Evolutionary conservation across 352 stramenopile genomes (phyloP).

Genomic region (Globisporangium sylvaticum): DNA sequence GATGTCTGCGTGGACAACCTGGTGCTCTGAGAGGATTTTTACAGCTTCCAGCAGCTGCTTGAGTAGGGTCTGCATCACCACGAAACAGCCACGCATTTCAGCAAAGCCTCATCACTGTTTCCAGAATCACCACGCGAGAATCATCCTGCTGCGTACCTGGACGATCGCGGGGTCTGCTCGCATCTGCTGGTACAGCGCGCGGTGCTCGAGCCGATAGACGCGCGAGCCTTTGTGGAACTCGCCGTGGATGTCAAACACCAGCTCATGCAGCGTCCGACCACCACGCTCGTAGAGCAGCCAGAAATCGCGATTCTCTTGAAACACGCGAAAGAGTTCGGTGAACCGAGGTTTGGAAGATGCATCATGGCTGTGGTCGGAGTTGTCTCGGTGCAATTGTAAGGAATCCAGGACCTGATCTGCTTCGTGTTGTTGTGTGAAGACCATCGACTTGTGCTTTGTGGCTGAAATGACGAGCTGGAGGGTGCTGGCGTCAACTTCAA

Average conservation of each 20-base stretch:
- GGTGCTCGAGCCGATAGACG: constrained; percentile 4
- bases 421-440: neutral
- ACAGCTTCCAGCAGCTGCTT: constrained; percentile 6
- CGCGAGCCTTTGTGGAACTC: constrained; percentile 11
- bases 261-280: neutral
- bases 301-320: constrained; percentile 5
- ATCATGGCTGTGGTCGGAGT: neutral
- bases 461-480: neutral
- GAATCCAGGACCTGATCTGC: neutral
- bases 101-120: neutral
- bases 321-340: neutral
- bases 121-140: too few relatives aligned
- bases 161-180: constrained; percentile 1
- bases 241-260: constrained; percentile 3
- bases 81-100: neutral
- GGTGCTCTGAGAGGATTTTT: neutral
- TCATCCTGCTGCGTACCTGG: neutral
- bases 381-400: neutral
- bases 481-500: neutral
- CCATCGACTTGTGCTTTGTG: neutral
- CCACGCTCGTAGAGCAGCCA: constrained; percentile 10
- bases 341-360: neutral
- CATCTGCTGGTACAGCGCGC: constrained; percentile 7
- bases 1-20: constrained; percentile 7
- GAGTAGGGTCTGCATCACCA: neutral